phyloP scores from a whole-genome alignment of 345 rosid species.

The Angophora floribunda region DNA sequence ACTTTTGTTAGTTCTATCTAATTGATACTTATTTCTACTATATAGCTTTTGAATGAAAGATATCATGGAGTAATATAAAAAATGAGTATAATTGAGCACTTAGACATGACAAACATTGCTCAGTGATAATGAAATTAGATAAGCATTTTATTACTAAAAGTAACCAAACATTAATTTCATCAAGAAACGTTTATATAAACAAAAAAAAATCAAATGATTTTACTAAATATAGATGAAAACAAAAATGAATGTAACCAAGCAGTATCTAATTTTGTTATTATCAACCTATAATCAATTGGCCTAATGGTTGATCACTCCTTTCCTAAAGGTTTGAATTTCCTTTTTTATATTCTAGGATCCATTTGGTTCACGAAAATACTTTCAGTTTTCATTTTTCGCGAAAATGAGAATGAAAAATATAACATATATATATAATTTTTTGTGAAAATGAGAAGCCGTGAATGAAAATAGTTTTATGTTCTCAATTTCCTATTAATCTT shows the following conservation, averaged over 20 bases:
- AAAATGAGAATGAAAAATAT: neutral
- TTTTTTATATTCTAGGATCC: too few species aligned
- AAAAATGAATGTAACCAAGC: neutral
- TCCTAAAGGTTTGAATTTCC: too few species aligned
- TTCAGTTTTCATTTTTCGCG: too few species aligned
- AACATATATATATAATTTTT: too few species aligned
- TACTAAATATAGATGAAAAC: neutral
- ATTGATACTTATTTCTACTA: neutral
- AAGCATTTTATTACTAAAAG: neutral
- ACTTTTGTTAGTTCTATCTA: neutral
- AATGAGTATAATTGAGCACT: neutral
- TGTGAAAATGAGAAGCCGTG: neutral
- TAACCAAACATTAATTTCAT: accelerated
- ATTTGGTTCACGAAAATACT: too few species aligned
- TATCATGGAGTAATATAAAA: neutral
- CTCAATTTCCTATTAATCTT: accelerated
- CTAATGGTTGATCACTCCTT: too few species aligned
- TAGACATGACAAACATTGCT: accelerated
- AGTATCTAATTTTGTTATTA: too few species aligned
- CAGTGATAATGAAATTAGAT: neutral
- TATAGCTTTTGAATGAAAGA: neutral
- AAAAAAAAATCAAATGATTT: accelerated
- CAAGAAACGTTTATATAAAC: neutral
- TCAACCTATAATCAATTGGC: too few species aligned
- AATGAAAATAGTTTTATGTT: neutral